A percentile compares a stretch with the other conserved stretches of the same genome.
phyloP scores from a whole-genome alignment of 306 rosid genomes.

The Quercus wislizeni region DNA sequence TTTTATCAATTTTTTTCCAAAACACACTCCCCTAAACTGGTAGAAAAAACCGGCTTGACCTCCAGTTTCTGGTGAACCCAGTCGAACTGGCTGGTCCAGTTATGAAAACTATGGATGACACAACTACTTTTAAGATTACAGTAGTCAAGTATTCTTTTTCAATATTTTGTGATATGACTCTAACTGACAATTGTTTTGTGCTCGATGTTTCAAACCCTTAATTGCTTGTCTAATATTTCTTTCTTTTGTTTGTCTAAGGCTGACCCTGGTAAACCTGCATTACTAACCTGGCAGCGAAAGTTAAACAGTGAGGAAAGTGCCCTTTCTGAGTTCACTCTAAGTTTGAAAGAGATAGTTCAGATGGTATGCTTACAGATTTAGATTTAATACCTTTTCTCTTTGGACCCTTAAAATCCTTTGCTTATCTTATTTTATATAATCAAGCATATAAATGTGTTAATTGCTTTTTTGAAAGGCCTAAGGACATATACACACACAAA shows the following conservation, averaged over 20 bases:
- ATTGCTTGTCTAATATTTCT: not conserved
- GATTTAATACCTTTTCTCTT: not conserved
- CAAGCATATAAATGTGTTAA: not conserved
- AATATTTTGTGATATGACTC: not conserved
- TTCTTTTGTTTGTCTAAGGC: slow-evolving; percentile 36
- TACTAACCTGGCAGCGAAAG: slow-evolving; percentile 77
- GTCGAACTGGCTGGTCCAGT: too few species aligned
- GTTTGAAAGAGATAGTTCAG: slow-evolving; percentile 60
- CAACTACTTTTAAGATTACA: not conserved
- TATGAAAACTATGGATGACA: too few species aligned
- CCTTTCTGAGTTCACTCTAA: slow-evolving; percentile 36
- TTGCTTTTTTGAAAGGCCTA: not conserved
- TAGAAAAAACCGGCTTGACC: too few species aligned
- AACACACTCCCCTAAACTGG: too few species aligned
- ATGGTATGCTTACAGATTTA: slow-evolving; percentile 43
- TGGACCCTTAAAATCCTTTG: not conserved
- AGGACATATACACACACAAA: not conserved
- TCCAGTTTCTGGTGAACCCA: too few species aligned
- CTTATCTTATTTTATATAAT: not conserved
- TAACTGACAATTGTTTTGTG: not conserved
- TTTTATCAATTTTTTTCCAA: too few species aligned
- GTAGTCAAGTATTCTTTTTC: not conserved
- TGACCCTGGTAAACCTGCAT: slow-evolving; percentile 60
- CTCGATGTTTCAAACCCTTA: slow-evolving; percentile 5
- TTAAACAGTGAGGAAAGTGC: slow-evolving; percentile 38